Conservation (phyloP, 768 basidiomycete species). For the Dioszegia hungarica region DNA sequence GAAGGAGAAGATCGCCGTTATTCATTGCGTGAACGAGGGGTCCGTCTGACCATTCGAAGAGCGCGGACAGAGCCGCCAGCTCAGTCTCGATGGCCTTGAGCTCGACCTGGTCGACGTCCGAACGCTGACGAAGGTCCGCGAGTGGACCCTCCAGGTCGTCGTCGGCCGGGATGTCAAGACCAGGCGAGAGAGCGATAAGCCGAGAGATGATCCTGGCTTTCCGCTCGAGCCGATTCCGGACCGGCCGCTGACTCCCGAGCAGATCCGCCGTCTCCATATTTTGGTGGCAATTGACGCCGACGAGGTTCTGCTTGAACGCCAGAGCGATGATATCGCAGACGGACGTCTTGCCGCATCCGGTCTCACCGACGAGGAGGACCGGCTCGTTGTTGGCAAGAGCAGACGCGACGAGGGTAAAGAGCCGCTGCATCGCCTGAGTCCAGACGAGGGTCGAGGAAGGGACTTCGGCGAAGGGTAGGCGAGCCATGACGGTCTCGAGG, state of each 20-base stretch:
- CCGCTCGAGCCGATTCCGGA: conserved; percentile 64
- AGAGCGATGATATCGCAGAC: conserved; percentile 85
- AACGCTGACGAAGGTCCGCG: conserved; percentile 6
- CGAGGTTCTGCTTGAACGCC: conserved; percentile 58
- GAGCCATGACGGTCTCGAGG: conserved; percentile 19
- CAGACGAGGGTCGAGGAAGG: conserved; percentile 61
- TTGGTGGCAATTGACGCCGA: conserved; percentile 88
- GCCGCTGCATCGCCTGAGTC: conserved; percentile 87
- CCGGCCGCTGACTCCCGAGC: conserved; percentile 84
- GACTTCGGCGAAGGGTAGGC: conserved; percentile 26
- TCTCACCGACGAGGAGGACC: conserved; percentile 91
- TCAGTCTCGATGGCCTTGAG: conserved; percentile 36
- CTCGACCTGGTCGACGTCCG: conserved; percentile 53
- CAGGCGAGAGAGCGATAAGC: conserved; percentile 1
- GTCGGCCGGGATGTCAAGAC: conserved; percentile 14
- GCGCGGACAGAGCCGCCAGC: conserved; percentile 56
- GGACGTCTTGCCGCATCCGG: conserved; percentile 95
- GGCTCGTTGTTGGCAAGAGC: conserved; percentile 89
- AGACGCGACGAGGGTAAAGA: conserved; percentile 77
- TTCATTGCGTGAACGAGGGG: conserved; percentile 92
- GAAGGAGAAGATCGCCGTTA: conserved; percentile 72
- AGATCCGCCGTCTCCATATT: conserved; percentile 97
- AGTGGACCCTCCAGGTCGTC: conserved; percentile 36
- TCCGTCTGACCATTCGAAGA: conserved; percentile 97
- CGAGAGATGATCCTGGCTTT: conserved; percentile 18